These are phyloP conservation scores for Plasmodium adleri DNA, from an alignment of 169 alveolate species.

Conservation along the genomic window DNA sequence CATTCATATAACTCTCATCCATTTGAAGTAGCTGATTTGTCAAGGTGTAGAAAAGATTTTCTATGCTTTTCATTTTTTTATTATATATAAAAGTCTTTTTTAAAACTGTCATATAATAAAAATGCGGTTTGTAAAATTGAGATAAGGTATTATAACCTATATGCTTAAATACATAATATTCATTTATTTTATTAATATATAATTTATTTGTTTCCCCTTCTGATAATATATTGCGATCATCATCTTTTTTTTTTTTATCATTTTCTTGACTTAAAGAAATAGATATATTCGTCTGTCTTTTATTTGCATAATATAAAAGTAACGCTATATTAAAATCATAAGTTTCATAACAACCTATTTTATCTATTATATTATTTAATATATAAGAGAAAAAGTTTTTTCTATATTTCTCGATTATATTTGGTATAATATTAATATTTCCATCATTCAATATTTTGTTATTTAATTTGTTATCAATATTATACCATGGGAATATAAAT, in stretches of 20 bases:
- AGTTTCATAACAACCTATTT: constrained; percentile 20
- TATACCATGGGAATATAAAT: constrained; percentile 54
- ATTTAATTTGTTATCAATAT: constrained; percentile 13
- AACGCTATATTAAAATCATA: constrained; percentile 62
- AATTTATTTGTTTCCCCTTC: background rate
- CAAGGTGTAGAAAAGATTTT: constrained; percentile 13
- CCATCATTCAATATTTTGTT: constrained; percentile 64
- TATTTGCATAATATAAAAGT: constrained; percentile 1
- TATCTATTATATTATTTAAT: constrained; percentile 24
- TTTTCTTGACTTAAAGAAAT: constrained; percentile 4
- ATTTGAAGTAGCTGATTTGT: constrained; percentile 34
- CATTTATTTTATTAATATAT: constrained; percentile 21
- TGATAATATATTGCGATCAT: too few species aligned
- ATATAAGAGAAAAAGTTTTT: constrained; percentile 29
- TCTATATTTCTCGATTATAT: constrained; percentile 13
- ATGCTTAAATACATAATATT: constrained; percentile 27
- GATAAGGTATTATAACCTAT: constrained; percentile 62
- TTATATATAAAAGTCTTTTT: constrained; percentile 41
- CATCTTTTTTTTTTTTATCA: background rate
- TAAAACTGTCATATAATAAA: constrained; percentile 58
- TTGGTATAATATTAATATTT: constrained; percentile 35
- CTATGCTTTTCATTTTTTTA: constrained; percentile 40
- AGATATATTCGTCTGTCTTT: background rate
- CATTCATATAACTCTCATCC: constrained; percentile 9
- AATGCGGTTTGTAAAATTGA: constrained; percentile 66